Conservation (phyloP, 2,329 filamentous ascomycete species). For the Drechslerella stenobrocha region DNA sequence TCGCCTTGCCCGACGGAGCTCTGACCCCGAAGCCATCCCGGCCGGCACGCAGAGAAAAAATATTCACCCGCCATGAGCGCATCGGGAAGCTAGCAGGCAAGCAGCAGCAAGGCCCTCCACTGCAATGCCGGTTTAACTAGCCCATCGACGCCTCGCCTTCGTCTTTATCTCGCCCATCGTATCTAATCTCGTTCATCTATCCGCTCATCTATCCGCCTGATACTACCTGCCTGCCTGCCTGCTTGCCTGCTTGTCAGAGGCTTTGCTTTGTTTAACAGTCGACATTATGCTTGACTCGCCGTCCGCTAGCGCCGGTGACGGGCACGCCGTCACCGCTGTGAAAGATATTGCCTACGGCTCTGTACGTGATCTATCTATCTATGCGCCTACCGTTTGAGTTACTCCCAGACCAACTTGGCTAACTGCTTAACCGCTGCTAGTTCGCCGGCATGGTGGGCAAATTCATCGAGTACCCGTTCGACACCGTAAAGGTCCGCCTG, state of each 20-base stretch:
- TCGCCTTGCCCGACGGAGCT: neutral
- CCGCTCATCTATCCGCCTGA: neutral
- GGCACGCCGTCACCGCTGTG: conserved; percentile 65
- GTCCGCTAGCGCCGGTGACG: conserved; percentile 55
- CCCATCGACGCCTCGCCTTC: neutral
- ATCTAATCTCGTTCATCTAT: conserved; percentile 4
- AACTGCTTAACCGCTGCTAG: no score
- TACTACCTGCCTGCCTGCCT: neutral
- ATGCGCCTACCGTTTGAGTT: no score
- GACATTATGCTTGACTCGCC: conserved; percentile 4
- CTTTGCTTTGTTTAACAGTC: neutral
- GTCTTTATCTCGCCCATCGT: neutral
- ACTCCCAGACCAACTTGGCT: no score
- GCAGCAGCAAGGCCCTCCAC: neutral
- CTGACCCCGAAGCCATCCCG: neutral
- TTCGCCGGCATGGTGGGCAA: conserved; percentile 85
- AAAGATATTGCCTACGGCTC: conserved; percentile 91
- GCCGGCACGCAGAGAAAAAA: neutral
- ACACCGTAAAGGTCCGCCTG: conserved; percentile 95
- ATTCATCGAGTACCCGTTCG: conserved; percentile 97
- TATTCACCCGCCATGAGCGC: neutral
- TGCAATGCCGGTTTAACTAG: conserved; percentile 3
- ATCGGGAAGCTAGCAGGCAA: conserved; percentile 2
- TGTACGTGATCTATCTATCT: conserved; percentile 59
- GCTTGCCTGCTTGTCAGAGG: neutral